Conservation (phyloP, 768 basidiomycete genomes). For the Polyporus arcularius region DNA sequence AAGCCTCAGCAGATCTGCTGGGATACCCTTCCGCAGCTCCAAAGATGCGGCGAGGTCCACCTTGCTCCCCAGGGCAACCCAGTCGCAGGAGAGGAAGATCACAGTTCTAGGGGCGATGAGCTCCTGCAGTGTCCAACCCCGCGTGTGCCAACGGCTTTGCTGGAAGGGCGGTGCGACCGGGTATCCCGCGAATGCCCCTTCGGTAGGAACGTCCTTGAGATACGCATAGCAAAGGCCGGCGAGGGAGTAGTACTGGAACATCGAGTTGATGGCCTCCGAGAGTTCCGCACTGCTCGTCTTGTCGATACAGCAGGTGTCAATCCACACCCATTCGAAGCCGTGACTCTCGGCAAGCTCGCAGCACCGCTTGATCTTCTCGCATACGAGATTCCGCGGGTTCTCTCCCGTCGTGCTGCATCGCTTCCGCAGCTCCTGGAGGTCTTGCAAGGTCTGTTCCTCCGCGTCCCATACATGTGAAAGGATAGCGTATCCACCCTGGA, state of each 20-base stretch:
- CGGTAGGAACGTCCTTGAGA: too few species aligned
- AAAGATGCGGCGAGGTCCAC: too few species aligned
- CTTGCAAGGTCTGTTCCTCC: neutral
- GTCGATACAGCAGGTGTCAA: conserved; percentile 13
- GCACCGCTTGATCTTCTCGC: neutral
- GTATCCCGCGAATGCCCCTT: too few species aligned
- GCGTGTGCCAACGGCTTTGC: too few species aligned
- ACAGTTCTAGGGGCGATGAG: neutral
- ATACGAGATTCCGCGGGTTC: neutral
- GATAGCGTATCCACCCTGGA: neutral
- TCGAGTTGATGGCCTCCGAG: conserved; percentile 6
- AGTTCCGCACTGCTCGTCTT: conserved; percentile 9
- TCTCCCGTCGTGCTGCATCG: neutral
- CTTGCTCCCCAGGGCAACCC: too few species aligned
- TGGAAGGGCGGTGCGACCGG: too few species aligned
- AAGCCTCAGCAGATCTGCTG: too few species aligned
- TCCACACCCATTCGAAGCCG: conserved; percentile 2
- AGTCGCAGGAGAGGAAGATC: too few species aligned
- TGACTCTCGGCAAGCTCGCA: neutral
- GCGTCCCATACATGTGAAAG: conserved; percentile 2
- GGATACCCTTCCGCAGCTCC: too few species aligned
- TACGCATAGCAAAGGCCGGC: neutral
- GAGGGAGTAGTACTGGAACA: neutral
- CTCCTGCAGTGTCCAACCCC: neutral
- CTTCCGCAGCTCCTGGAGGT: neutral